Percentiles rank a stretch among this genome's conserved stretches.
phyloP scores from a whole-genome alignment of 2,329 filamentous ascomycete species.

The Tympanopsis confertula region DNA sequence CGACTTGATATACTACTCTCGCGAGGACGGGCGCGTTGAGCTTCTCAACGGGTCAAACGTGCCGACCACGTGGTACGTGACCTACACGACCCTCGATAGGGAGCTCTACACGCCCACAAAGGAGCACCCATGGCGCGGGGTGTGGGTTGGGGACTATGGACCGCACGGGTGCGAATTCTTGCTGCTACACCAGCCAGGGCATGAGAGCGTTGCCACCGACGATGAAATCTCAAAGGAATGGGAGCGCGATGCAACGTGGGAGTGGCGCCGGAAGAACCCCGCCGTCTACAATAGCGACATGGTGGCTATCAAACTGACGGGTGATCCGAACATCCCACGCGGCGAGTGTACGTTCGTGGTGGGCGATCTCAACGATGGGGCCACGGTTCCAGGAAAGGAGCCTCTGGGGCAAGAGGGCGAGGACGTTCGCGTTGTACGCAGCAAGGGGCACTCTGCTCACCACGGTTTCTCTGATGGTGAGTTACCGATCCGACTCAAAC shows the following conservation, averaged over 20 bases:
- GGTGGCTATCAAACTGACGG: conserved; percentile 81
- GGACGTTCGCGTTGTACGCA: neutral
- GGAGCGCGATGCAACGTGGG: conserved; percentile 34
- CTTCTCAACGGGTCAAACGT: conserved; percentile 37
- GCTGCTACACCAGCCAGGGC: conserved; percentile 64
- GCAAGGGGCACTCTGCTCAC: neutral
- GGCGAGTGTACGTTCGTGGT: conserved; percentile 40
- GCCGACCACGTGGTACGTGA: conserved; percentile 35
- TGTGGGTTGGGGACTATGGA: conserved; percentile 87
- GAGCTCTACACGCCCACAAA: conserved; percentile 68
- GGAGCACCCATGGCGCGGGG: conserved; percentile 73
- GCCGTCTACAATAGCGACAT: conserved; percentile 54
- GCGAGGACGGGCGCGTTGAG: conserved; percentile 10
- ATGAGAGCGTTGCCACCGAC: conserved; percentile 29
- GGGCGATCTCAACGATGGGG: neutral
- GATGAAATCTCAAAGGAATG: conserved; percentile 21
- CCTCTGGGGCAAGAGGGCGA: neutral
- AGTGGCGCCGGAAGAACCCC: conserved; percentile 28
- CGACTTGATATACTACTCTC: neutral
- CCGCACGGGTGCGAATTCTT: conserved; percentile 84
- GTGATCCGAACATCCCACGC: conserved; percentile 78
- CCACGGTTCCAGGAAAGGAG: neutral
- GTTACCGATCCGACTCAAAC: neutral
- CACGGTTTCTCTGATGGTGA: neutral
- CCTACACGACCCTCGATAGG: conserved; percentile 61